A percentile compares a stretch with the other conserved stretches of the same genome.
Evolutionary conservation across 441 rosid species (phyloP).

Genomic region (Theobroma grandiflorum): DNA sequence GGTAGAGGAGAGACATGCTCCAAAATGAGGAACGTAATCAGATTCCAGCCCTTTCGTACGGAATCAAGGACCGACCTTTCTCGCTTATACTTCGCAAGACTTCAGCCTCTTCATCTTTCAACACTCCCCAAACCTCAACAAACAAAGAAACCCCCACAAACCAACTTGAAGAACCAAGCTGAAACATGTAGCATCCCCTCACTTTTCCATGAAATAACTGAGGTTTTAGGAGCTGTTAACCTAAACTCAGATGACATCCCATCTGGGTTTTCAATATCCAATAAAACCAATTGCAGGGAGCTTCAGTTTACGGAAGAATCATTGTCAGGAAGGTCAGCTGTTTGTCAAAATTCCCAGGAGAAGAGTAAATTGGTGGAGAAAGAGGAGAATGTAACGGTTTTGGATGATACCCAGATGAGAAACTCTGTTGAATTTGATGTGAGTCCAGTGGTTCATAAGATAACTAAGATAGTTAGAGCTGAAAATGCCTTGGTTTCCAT

Average conservation of each 20-base stretch:
- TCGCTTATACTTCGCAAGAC: conserved; percentile 17
- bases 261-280: conserved; percentile 36
- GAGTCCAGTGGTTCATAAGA: conserved; percentile 57
- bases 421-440: conserved; percentile 43
- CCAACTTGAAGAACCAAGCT: conserved; percentile 39
- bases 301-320: background rate
- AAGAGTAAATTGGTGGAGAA: conserved; percentile 20
- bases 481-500: conserved; percentile 47
- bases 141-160: conserved; percentile 26
- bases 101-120: conserved; percentile 39
- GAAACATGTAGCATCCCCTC: conserved; percentile 45
- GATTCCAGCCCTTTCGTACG: conserved; percentile 29
- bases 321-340: conserved; percentile 44
- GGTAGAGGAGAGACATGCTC: background rate
- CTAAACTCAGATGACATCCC: conserved; percentile 37
- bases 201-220: conserved; percentile 64
- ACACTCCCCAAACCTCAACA: conserved; percentile 41
- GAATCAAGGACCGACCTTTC: conserved; percentile 20
- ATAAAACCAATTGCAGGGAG: conserved; percentile 16
- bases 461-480: conserved; percentile 59
- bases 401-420: conserved; percentile 27
- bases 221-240: conserved; percentile 54
- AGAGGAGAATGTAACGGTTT: conserved; percentile 23
- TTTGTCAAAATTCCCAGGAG: conserved; percentile 56
- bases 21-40: conserved; percentile 36